phyloP scores from a whole-genome alignment of 2,329 filamentous ascomycete genomes.

The Proliferodiscus dingleyae region DNA sequence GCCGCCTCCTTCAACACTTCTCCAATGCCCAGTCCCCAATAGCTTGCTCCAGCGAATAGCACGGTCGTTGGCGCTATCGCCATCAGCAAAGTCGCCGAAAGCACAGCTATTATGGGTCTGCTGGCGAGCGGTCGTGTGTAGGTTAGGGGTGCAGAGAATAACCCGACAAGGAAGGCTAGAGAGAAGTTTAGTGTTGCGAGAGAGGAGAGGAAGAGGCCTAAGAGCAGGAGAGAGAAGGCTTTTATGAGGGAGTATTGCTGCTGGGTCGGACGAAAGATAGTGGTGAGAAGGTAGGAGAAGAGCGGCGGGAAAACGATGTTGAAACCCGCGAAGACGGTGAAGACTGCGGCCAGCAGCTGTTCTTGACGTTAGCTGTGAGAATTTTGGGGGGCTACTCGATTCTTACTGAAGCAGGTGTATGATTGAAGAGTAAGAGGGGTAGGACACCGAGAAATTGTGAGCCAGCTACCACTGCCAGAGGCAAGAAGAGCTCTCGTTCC shows the following conservation, averaged over 20 bases:
- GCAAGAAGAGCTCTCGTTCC: constrained; percentile 60
- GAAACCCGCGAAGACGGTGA: constrained; percentile 50
- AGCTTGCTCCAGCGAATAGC: constrained; percentile 44
- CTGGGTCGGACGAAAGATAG: constrained; percentile 46
- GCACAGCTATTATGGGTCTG: constrained; percentile 36
- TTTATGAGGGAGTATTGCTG: constrained; percentile 78
- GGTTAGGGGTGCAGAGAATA: constrained; percentile 73
- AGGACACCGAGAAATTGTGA: constrained; percentile 74
- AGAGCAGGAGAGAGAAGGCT: constrained; percentile 84
- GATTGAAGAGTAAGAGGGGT: constrained; percentile 84
- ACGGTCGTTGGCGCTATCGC: constrained; percentile 55
- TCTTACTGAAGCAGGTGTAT: constrained; percentile 57
- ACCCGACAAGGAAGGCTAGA: constrained; percentile 76
- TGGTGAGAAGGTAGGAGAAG: constrained; percentile 51
- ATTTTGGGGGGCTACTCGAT: no score
- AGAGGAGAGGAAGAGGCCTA: constrained; percentile 87
- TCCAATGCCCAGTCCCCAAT: constrained; percentile 45
- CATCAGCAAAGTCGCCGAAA: constrained; percentile 50
- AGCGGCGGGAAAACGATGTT: constrained; percentile 53
- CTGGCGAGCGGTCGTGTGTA: constrained; percentile 55
- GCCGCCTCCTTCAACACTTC: constrained; percentile 66
- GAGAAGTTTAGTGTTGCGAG: constrained; percentile 96
- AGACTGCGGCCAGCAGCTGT: constrained; percentile 56
- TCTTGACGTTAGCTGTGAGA: constrained; percentile 1
- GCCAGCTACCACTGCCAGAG: constrained; percentile 65